These are phyloP conservation scores for Stachybotrys echinatus DNA, from an alignment of 2,329 filamentous ascomycete species.

Conservation along the genomic window DNA sequence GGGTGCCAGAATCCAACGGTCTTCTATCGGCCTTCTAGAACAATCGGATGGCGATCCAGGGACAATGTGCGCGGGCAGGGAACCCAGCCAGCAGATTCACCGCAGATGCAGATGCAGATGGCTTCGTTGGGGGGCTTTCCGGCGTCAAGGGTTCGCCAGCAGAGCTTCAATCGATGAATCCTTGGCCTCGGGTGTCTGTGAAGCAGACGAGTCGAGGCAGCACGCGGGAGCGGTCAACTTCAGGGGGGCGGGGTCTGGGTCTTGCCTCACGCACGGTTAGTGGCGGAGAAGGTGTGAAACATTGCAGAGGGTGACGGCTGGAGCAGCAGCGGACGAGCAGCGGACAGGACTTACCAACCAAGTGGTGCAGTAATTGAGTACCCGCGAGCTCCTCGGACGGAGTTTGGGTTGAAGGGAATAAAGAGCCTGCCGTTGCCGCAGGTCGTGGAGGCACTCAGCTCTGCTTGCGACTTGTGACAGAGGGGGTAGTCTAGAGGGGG, in stretches of 20 bases:
- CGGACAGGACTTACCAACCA: not conserved
- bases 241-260: conserved; percentile 1
- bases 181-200: not conserved
- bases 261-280: not conserved
- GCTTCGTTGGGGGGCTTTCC: not conserved
- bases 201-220: not conserved
- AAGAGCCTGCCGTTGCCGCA: not conserved
- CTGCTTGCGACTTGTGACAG: not conserved
- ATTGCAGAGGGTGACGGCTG: not conserved
- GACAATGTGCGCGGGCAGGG: not conserved
- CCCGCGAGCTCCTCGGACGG: not conserved
- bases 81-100: not conserved
- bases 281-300: conserved; percentile 9
- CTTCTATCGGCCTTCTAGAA: not conserved
- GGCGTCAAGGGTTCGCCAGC: not conserved
- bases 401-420: not conserved
- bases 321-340: not conserved
- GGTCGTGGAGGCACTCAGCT: not conserved
- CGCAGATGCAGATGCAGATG: too few species aligned
- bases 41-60: not conserved
- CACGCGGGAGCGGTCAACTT: conserved; percentile 6
- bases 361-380: not conserved
- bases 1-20: not conserved
- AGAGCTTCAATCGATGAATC: not conserved
- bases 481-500: not conserved